Conservation (phyloP, 1,139 yeast genomes). For the Dujonia santamariae region DNA sequence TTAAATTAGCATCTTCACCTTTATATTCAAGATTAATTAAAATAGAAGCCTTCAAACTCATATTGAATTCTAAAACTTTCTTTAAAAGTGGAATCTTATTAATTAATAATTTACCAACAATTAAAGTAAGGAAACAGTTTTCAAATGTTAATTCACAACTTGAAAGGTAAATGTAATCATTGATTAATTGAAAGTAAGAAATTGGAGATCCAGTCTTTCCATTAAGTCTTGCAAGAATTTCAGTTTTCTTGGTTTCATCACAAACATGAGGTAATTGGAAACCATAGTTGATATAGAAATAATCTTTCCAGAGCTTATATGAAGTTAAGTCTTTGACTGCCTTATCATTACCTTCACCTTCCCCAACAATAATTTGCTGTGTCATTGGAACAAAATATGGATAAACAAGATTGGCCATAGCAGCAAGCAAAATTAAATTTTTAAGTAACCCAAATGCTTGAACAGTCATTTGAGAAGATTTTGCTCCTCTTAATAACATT, state of each 20-base stretch:
- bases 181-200: constrained; percentile 17
- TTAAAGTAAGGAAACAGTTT: constrained; percentile 29
- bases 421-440: constrained; percentile 23
- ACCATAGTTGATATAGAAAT: constrained; percentile 30
- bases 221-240: constrained; percentile 21
- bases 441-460: constrained; percentile 29
- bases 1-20: constrained; percentile 23
- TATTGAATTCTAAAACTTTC: constrained; percentile 21
- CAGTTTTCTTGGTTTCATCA: constrained; percentile 15
- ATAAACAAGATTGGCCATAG: constrained; percentile 21
- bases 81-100: constrained; percentile 19
- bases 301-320: constrained; percentile 13
- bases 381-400: constrained; percentile 18
- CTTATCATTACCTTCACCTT: constrained; percentile 6
- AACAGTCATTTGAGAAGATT: constrained; percentile 22
- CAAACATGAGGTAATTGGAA: constrained; percentile 25
- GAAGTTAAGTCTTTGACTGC: neutral
- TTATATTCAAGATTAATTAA: constrained; percentile 30
- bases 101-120: constrained; percentile 28
- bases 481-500: constrained; percentile 16
- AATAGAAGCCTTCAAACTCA: constrained; percentile 27
- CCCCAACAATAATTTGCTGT: neutral
- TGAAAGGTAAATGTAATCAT: constrained; percentile 29
- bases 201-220: constrained; percentile 16
- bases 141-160: constrained; percentile 37